These are phyloP conservation scores for Macaranga tanarius DNA, from an alignment of 441 rosid species.

Conservation along the genomic window DNA sequence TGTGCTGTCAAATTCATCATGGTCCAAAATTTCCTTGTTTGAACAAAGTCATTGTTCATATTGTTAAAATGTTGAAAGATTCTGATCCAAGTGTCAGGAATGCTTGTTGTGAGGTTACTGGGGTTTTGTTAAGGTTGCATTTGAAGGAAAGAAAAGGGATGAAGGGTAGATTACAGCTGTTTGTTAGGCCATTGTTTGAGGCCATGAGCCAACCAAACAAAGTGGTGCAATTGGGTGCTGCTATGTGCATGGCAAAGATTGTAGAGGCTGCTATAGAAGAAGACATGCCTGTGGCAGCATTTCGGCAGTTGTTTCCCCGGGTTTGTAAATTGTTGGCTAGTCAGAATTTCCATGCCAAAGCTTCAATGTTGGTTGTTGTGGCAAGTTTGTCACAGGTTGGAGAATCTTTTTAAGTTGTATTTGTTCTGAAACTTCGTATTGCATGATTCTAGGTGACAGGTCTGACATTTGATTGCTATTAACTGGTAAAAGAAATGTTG, in stretches of 20 bases:
- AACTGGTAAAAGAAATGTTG: neutral
- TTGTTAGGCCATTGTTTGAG: conserved; percentile 66
- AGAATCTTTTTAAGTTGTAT: conserved; percentile 11
- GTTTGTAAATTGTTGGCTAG: conserved; percentile 67
- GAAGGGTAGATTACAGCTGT: conserved; percentile 51
- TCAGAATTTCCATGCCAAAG: conserved; percentile 68
- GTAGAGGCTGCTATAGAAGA: conserved; percentile 50
- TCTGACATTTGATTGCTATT: neutral
- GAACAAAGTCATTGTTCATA: conserved; percentile 55
- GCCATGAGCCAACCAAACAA: conserved; percentile 81
- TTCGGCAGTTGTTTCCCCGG: conserved; percentile 63
- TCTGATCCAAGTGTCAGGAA: conserved; percentile 72
- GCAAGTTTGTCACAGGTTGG: conserved; percentile 75
- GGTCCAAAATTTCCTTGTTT: conserved; percentile 53
- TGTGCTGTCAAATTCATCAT: conserved; percentile 48
- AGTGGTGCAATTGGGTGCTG: conserved; percentile 85
- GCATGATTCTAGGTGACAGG: neutral
- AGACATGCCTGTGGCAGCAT: conserved; percentile 5
- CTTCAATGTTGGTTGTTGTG: conserved; percentile 63
- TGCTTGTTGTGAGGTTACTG: conserved; percentile 64
- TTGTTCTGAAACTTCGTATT: neutral
- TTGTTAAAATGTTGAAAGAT: conserved; percentile 62
- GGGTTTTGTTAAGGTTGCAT: conserved; percentile 56
- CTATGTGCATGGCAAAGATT: conserved; percentile 71
- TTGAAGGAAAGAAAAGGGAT: conserved; percentile 40